Conservation (phyloP, 345 rosid genomes). For the Syzygium jambos region DNA sequence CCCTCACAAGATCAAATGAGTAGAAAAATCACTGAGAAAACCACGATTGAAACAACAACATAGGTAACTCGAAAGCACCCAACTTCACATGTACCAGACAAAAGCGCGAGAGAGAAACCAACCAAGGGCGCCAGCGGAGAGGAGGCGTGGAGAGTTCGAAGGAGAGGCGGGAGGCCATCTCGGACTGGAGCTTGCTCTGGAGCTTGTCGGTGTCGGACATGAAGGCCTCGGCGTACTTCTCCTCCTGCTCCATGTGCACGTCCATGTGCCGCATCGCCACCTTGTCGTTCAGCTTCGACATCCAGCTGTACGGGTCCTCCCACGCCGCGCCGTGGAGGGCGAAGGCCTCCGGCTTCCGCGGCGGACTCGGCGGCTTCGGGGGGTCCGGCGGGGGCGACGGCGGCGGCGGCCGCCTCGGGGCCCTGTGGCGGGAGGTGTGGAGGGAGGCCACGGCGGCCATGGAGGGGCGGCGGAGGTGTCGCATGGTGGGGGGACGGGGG, state of each 20-base stretch:
- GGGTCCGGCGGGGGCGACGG: conserved; percentile 37
- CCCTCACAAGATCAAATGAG: background rate
- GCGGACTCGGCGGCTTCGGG: conserved; percentile 75
- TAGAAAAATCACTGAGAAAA: background rate
- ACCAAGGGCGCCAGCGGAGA: conserved; percentile 90
- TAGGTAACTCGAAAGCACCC: background rate
- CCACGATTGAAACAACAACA: background rate
- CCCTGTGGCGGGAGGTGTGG: conserved; percentile 26
- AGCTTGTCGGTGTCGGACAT: conserved; percentile 69
- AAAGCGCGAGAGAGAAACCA: conserved; percentile 28
- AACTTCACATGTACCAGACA: background rate
- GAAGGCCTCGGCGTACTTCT: conserved; percentile 83
- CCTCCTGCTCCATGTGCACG: conserved; percentile 88
- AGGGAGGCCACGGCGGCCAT: background rate
- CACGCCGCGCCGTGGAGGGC: conserved; percentile 63
- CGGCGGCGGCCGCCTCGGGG: conserved; percentile 23
- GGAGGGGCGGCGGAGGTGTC: background rate
- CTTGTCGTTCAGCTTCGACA: conserved; percentile 76
- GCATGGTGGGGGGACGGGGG: background rate
- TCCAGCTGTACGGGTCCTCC: conserved; percentile 97
- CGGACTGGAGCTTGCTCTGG: conserved; percentile 81
- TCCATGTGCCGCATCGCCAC: conserved; percentile 99
- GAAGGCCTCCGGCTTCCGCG: conserved; percentile 68
- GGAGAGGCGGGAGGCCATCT: conserved; percentile 81
- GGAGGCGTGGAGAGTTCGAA: conserved; percentile 90